Base-by-base conservation (phyloP, 208 protist genomes). In the Leishmania arabica region DNA sequence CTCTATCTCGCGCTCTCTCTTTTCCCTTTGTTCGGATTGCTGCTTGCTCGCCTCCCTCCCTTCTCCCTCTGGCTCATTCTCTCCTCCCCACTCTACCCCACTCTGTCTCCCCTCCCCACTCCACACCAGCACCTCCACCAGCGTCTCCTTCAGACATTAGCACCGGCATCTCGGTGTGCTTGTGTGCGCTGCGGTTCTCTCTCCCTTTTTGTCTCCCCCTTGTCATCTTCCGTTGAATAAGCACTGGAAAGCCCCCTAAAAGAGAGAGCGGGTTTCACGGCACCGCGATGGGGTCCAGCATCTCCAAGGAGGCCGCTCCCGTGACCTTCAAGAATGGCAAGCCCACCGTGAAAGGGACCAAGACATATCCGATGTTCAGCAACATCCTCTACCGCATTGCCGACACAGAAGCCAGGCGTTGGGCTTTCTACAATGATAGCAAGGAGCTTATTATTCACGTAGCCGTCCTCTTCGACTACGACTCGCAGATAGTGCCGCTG, bases 371-470 rank as follows among this genome's bases (percentile, higher is more conserved):
- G 34, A 96, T 96, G 93, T 96, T 95, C 79, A 94, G 92, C 78
- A 86, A 89, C 68, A 69, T 89, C 7, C 84, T 96, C 56, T 96
- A 84, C 76, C 91, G 93, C 84, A 91, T 93, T 54, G 83, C 87
- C 47, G 89, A 95, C 84, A 86, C 80, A 27, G 83, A 91, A 2
- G 68, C 80, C 19, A 84, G 79, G 51, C 86, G 82, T 15, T 96
- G 93, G 91, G 91, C 85, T 42, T 96, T 96, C 79, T 96, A 95
- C 85, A 96, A 96, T 73, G 93, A 96, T 86, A 95, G 84, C 74
- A 75, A 60, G 27, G 86, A 93, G 17, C 86, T 91, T 42, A 89
- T 89, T 65, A 90, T 96, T 11, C 93, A 96, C 74, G 90, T 96
- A 74, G 90, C 90, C 76, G 88, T 96, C 27, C 86, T 96, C 76